Conservation (phyloP, 208 protist species). For the Wallacemonas collosoma region DNA sequence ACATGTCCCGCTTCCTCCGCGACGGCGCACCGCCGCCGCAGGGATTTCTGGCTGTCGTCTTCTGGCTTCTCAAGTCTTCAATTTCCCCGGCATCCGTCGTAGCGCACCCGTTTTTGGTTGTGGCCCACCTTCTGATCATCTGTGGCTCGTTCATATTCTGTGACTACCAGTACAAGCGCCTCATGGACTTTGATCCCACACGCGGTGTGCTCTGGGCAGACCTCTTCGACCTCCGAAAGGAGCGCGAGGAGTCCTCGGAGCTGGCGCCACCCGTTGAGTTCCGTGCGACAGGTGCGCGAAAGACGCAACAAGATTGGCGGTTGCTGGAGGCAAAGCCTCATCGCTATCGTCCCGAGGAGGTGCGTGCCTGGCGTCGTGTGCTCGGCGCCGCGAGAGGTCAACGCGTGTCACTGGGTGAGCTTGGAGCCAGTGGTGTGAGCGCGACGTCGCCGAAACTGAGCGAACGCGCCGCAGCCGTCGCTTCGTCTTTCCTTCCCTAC, state of each 20-base stretch:
- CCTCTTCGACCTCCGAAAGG: constrained; percentile 47
- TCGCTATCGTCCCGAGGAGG: constrained; percentile 2
- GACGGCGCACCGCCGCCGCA: constrained; percentile 6
- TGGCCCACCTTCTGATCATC: constrained; percentile 38
- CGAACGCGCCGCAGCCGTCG: not conserved
- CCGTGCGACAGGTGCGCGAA: constrained; percentile 22
- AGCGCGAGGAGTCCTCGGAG: not conserved
- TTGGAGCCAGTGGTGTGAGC: too few species aligned
- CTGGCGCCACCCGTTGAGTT: constrained; percentile 12
- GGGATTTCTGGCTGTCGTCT: constrained; percentile 8
- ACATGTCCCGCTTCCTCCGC: constrained; percentile 24
- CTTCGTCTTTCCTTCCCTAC: not conserved
- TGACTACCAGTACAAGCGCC: constrained; percentile 78
- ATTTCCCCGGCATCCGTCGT: constrained; percentile 17
- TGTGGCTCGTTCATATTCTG: constrained; percentile 42
- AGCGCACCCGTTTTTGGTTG: constrained; percentile 24
- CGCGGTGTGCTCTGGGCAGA: constrained; percentile 76
- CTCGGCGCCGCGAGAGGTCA: not conserved
- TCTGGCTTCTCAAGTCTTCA: constrained; percentile 10
- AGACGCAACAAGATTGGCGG: constrained; percentile 20
- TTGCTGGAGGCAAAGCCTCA: constrained; percentile 19
- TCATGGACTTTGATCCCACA: constrained; percentile 56
- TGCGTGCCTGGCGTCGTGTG: not conserved
- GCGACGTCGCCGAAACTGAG: too few species aligned
- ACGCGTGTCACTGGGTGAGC: too few species aligned